Conservation (phyloP, 1,139 yeast species). For the Saccharomyces pastorianus region DNA sequence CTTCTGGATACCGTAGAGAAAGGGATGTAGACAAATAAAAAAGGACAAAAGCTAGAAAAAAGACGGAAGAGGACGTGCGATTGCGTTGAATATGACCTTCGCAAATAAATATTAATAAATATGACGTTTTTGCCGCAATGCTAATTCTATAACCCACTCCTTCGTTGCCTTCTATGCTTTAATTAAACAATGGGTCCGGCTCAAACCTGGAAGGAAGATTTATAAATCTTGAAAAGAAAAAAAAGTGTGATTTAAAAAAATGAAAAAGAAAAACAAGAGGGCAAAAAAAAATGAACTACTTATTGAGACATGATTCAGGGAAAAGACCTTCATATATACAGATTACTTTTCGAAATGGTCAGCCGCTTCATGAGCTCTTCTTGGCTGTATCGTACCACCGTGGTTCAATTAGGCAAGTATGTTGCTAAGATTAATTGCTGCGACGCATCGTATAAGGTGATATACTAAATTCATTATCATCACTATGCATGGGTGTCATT, state of each 20-base stretch:
- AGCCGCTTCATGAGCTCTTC: background rate
- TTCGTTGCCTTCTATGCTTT: background rate
- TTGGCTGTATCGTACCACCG: background rate
- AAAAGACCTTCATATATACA: background rate
- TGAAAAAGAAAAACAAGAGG: background rate
- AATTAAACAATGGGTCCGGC: background rate
- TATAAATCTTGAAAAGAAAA: background rate
- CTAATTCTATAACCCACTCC: background rate
- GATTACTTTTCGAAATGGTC: background rate
- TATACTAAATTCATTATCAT: background rate
- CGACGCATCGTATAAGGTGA: background rate
- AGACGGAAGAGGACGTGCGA: background rate
- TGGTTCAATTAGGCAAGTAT: background rate
- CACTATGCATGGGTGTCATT: background rate
- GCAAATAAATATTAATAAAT: background rate
- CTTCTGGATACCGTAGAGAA: background rate
- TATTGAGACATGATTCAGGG: background rate
- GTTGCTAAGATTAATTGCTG: background rate
- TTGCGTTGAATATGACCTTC: background rate
- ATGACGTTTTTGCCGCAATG: background rate
- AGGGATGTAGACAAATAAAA: background rate
- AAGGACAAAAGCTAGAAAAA: background rate
- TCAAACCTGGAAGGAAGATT: background rate
- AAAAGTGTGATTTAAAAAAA: background rate
- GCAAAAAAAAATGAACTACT: background rate